These are phyloP conservation scores for Epichloe sylvatica DNA, from an alignment of 2,329 filamentous ascomycete genomes.

Conservation along the genomic window DNA sequence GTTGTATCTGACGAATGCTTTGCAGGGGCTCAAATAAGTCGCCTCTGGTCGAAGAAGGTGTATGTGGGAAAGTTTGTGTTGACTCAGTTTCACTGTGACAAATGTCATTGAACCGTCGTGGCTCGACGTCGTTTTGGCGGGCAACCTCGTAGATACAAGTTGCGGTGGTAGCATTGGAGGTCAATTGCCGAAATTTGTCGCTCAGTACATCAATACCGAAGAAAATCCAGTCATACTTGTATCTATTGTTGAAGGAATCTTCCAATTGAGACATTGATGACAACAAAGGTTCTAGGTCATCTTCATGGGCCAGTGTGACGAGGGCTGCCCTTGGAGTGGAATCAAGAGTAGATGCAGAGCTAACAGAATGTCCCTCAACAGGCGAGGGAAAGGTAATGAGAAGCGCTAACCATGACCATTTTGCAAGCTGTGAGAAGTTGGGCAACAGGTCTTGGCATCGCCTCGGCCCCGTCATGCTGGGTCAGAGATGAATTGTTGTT, in stretches of 20 bases:
- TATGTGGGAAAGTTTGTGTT: neutral
- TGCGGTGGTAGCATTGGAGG: conserved; percentile 54
- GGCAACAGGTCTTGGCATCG: neutral
- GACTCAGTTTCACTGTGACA: neutral
- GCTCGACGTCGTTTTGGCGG: conserved; percentile 60
- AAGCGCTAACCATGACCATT: conserved; percentile 4
- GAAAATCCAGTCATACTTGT: conserved; percentile 80
- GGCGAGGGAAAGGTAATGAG: conserved; percentile 2
- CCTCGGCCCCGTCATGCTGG: conserved; percentile 4
- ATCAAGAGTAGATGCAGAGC: conserved; percentile 9
- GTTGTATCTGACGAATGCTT: conserved; percentile 60
- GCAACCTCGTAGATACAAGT: conserved; percentile 60
- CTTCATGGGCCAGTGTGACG: conserved; percentile 18
- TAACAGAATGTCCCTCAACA: conserved; percentile 8
- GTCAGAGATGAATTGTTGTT: conserved; percentile 5
- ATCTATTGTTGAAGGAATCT: conserved; percentile 56
- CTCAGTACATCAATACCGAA: conserved; percentile 72
- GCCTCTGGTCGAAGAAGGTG: conserved; percentile 1
- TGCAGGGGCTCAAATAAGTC: conserved; percentile 45
- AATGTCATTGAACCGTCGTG: neutral
- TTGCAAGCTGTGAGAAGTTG: conserved; percentile 3
- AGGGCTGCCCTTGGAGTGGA: conserved; percentile 17
- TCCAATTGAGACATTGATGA: conserved; percentile 41
- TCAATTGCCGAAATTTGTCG: conserved; percentile 58
- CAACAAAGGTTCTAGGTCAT: conserved; percentile 18